Evolutionary conservation across 2,329 filamentous ascomycete genomes (phyloP), one percentile per base, ranked within the genome.

Genomic region (Paecilomyces variotii): DNA sequence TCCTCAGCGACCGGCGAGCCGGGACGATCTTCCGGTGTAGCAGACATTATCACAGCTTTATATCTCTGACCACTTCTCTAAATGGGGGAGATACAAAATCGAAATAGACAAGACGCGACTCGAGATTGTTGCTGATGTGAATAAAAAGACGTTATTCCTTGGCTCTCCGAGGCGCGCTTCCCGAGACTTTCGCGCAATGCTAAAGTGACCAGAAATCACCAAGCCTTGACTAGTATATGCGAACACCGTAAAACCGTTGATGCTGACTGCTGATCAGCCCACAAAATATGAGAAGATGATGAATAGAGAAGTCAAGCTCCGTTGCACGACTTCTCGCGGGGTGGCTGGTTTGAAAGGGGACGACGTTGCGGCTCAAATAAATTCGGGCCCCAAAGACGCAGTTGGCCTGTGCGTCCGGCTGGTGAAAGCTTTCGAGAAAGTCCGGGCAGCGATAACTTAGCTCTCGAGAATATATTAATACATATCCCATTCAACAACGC

Each of bases 11-110:
- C 64, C 19, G 64, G 63, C 9, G 66, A 63, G 39, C 55, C 64
- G 30, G 63, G 57, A 26, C 68, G 66, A 30, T 61, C 61, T 55
- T 75, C 73, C 9, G 73, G 74, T 35, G 74, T 74, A 32, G 70
- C 72, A 30, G 74, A 76, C 74, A 77, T 76, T 19, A 51, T 66
- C 58, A 25, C 26, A 54, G 25, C 28, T 27, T 52, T 50, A 10
- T 9, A 54, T 24, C 45, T 53, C 39, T 32, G 14, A 30, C 28
- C 11, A 56, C 9, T 14, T 2, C 53, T 19, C 6, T 25, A n/a
- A 27, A 32, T 32, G 12, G 19, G 25, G 39, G 54, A 14, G 55
- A 14, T 12, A 28, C 39, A 57, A 56, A 34, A 49, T 19, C 28
- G 35, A 55, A 56, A 57, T 24, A 24, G 32, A 50, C 10, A 28